Base-by-base conservation (phyloP, 75 land plant genomes). In the Chamaecyparis obtusa region DNA sequence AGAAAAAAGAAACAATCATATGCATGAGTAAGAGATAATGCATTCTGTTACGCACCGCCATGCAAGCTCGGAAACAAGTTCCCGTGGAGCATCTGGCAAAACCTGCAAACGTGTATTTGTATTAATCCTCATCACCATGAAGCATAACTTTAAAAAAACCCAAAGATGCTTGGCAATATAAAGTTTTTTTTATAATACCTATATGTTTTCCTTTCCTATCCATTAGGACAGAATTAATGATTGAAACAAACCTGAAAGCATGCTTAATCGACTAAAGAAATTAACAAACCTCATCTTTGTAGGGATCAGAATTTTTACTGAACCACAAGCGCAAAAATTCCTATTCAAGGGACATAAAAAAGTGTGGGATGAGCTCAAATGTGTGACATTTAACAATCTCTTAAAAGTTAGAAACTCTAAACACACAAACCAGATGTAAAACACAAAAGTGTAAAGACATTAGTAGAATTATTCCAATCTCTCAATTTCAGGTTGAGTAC, bases 311-410 rank as follows among this genome's bases (percentile, higher is more conserved):
- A 74, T 96, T 89, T 35, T 93, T 91, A 87, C 91, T 95, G 86
- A 98, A 98, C 99, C 99, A 98, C 85, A 98, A 86, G 67, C 99
- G 96, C 94, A 98, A 88, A 86, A 98, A 98, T 87, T 98, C 99
- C 99, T 98, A 87, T 72, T 33, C 51, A 64, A 85, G 3, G 24
- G 54, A 33, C 48, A 39, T 39, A 32, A 83, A 84, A 54, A 72
- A 32, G 33, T 30, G 13, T 30, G 1, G 35, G 35, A 72, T 72
- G 75, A 72, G 75, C 75, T 72, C 32, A 72, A 72, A 72, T 27
- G 35, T 11, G 14, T 21, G 30, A 72, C 8, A 72, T 72, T 72
- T 72, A 72, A n/a, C 32, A 72, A 72, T 72, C 75, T 72, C 35
- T 32, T 60, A 21, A 60, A 72, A 72, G 32, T 72, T 72, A 30